Conservation (phyloP, 176 grass and related monocot species). For the Eragrostis nindensis region DNA sequence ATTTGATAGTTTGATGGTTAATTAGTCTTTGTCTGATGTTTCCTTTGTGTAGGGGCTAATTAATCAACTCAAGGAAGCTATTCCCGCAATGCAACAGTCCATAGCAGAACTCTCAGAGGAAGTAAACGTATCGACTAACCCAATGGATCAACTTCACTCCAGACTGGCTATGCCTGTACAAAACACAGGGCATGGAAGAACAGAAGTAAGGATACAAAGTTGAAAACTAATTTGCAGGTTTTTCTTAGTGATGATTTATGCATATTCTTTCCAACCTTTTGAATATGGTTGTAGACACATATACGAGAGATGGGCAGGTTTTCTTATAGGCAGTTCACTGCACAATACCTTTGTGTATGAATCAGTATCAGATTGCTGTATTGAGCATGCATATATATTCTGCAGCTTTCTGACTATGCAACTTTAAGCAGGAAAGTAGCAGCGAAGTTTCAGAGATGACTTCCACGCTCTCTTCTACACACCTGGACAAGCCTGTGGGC, state of each 20-base stretch:
- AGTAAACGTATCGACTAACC: constrained; percentile 66
- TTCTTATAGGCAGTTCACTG: constrained; percentile 9
- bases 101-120: constrained; percentile 91
- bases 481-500: constrained; percentile 70
- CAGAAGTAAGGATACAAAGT: constrained; percentile 52
- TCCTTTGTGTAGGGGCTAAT: constrained; percentile 76
- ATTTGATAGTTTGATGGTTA: constrained; percentile 24
- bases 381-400: constrained; percentile 27
- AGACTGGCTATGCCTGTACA: constrained; percentile 50
- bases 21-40: constrained; percentile 38
- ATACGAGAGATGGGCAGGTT: neutral
- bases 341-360: neutral
- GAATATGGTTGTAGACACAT: neutral
- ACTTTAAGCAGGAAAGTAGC: constrained; percentile 64
- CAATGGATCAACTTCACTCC: constrained; percentile 58
- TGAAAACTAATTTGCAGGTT: constrained; percentile 17
- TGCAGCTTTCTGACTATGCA: constrained; percentile 34
- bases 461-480: constrained; percentile 66
- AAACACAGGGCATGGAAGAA: constrained; percentile 51
- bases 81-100: constrained; percentile 94
- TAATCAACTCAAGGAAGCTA: constrained; percentile 95
- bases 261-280: constrained; percentile 11
- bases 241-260: constrained; percentile 36
- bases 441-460: constrained; percentile 63
- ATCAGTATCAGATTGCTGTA: constrained; percentile 23